These are phyloP conservation scores for Phaeophleospora eucalypticola DNA, from an alignment of 2,329 filamentous ascomycete genomes.

Conservation along the genomic window DNA sequence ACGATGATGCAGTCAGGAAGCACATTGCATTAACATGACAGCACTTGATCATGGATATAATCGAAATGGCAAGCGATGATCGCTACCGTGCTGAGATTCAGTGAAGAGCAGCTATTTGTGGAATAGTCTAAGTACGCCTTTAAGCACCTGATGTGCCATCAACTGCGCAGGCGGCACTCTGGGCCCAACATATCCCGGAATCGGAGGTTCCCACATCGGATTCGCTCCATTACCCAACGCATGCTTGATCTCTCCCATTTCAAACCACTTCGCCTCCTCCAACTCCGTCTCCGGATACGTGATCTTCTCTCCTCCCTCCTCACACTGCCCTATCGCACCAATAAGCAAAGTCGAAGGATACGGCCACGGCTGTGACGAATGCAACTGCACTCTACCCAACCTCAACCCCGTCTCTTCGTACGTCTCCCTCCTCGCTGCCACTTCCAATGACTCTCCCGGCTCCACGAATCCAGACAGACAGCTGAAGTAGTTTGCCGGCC, in stretches of 20 bases:
- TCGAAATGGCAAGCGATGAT: too few relatives aligned
- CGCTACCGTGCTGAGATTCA: too few relatives aligned
- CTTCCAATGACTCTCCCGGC: conserved; percentile 79
- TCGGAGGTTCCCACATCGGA: conserved; percentile 24
- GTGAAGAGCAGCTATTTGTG: too few relatives aligned
- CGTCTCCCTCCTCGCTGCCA: conserved; percentile 76
- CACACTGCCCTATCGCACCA: conserved; percentile 36
- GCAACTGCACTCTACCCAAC: conserved; percentile 73
- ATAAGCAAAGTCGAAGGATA: conserved; percentile 85
- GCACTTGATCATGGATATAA: too few relatives aligned
- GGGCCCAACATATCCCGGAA: conserved; percentile 20
- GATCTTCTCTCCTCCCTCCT: conserved; percentile 19
- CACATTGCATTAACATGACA: too few relatives aligned
- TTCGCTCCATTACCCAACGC: conserved; percentile 20
- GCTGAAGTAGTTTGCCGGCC: conserved; percentile 24
- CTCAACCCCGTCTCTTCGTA: conserved; percentile 80
- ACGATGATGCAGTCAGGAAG: too few relatives aligned
- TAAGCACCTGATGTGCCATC: conserved; percentile 22
- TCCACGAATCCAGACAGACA: conserved; percentile 65
- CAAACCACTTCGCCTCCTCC: conserved; percentile 24
- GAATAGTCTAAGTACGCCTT: conserved; percentile 21
- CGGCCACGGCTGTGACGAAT: conserved; percentile 83
- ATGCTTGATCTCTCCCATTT: conserved; percentile 21
- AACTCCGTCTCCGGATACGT: conserved; percentile 23
- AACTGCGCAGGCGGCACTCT: conserved; percentile 19